Evolutionary conservation across 1,139 yeast species (phyloP).

Genomic region (Taphrina populina): DNA sequence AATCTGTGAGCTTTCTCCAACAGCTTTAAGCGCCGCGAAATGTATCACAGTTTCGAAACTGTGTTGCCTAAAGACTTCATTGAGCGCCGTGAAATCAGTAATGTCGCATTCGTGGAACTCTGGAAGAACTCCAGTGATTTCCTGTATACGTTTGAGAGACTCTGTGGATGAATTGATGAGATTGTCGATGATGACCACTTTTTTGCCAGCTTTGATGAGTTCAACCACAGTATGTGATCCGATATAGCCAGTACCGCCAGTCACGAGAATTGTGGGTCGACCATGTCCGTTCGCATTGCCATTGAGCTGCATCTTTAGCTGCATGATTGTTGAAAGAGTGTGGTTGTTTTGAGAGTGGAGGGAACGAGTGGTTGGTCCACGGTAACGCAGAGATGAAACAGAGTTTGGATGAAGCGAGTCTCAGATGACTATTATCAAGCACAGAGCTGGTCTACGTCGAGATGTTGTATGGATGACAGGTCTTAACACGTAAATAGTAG

Average conservation of each 20-base stretch:
- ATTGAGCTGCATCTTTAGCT: constrained; percentile 15
- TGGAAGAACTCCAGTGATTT: constrained; percentile 49
- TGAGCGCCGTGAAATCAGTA: constrained; percentile 53
- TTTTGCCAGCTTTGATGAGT: constrained; percentile 61
- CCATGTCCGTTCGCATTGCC: not conserved
- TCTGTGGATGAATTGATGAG: constrained; percentile 67
- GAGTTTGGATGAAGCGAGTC: too few relatives aligned
- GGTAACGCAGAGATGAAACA: too few relatives aligned
- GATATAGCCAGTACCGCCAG: constrained; percentile 87
- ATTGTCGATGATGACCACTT: constrained; percentile 72
- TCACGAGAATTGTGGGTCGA: constrained; percentile 57
- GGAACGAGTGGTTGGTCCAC: too few relatives aligned
- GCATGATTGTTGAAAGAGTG: too few relatives aligned
- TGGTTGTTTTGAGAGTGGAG: too few relatives aligned
- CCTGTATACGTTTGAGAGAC: constrained; percentile 65
- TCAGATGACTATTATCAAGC: too few relatives aligned
- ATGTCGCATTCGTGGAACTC: constrained; percentile 63
- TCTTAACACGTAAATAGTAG: too few relatives aligned
- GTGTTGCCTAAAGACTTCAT: constrained; percentile 53
- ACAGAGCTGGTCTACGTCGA: too few relatives aligned
- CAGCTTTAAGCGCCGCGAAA: constrained; percentile 85
- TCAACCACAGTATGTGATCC: constrained; percentile 79
- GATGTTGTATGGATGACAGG: too few relatives aligned
- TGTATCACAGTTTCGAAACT: constrained; percentile 66
- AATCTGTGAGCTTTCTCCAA: constrained; percentile 71